Base-by-base conservation (phyloP, 108 stramenopile genomes). In the Nitzschia palea region DNA sequence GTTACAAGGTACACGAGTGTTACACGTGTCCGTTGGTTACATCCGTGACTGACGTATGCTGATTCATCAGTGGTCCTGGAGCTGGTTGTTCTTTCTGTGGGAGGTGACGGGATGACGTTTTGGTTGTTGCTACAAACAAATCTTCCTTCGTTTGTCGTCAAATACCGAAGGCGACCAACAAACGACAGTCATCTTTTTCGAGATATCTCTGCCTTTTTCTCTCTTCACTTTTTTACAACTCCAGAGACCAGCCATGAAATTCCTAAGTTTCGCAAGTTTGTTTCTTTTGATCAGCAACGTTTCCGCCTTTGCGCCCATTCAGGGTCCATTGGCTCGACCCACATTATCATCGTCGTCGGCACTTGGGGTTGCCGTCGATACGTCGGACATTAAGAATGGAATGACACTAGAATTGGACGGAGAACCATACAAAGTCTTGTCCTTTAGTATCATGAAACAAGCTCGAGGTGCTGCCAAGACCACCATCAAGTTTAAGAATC, bases 381-480 rank as follows among this genome's bases (percentile, higher is more conserved):
- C 93, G 32, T 86, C 88, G 55, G 96, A 97, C 50, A 95, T 97
- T 54, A 97, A 96, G 81, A 97, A 96, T 72, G 97, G 97, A 12
- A 69, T 96, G 62, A 97, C 94, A 8, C 78, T 97, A 44, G 95
- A 97, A 71, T 44, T 97, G 22, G 96, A 97, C 62, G 94, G 94
- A 33, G 91, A 91, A 56, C 91, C 93, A 40, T 85, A 83, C 85
- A 89, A 89, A 77, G 88, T 97, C 42, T 51, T 96, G 57, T 74
- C 69, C 44, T 97, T 97, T 72, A 81, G 86, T 66, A 94, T 96
- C 66, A 95, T 97, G 82, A 97, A 97, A 55, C 89, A 94, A 62
- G 93, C 88, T n/a, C 86, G 89, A 26, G 93, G 89, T 58, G 93
- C 93, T 18, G 90, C 93, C 74, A 94, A 89, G 77, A 91, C 88